A percentile compares a stretch with the other conserved stretches of the same genome.
Evolutionary conservation across 2,329 filamentous ascomycete species (phyloP).

Genomic region (Zasmidium cellare): DNA sequence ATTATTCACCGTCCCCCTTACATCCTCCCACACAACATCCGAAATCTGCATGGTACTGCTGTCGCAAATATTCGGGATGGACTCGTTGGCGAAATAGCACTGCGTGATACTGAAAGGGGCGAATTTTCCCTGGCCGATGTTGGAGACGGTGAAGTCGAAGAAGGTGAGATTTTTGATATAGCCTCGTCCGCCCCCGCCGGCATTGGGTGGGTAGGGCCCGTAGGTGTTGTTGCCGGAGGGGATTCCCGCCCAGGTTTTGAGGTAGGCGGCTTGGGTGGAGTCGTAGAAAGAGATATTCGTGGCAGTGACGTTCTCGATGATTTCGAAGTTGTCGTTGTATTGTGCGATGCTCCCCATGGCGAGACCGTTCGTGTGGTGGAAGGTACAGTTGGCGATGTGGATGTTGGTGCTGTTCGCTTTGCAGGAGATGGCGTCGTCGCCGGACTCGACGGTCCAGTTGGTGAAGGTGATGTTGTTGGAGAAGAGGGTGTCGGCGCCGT

Average conservation of each 20-base stretch:
- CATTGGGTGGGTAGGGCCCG: slow-evolving; percentile 52
- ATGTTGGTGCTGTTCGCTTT: slow-evolving; percentile 53
- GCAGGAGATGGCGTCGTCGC: slow-evolving; percentile 55
- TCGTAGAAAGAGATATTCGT: slow-evolving; percentile 41
- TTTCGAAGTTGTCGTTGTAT: slow-evolving; percentile 40
- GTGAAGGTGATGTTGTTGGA: slow-evolving; percentile 52
- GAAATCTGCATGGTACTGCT: slow-evolving; percentile 40
- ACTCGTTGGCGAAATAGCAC: no score
- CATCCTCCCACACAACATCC: slow-evolving; percentile 29
- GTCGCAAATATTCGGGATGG: slow-evolving; percentile 12
- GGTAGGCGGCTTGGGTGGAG: slow-evolving; percentile 8
- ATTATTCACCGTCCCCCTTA: slow-evolving; percentile 4
- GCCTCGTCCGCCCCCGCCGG: slow-evolving; percentile 56
- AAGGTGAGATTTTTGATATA: slow-evolving; percentile 42
- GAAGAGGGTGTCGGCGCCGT: slow-evolving; percentile 55
- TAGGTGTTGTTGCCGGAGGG: no score
- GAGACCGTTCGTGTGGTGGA: slow-evolving; percentile 50
- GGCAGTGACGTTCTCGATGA: slow-evolving; percentile 50
- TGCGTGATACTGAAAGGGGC: neutral
- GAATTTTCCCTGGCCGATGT: neutral
- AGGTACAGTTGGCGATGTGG: slow-evolving; percentile 47
- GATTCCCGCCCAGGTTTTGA: slow-evolving; percentile 59
- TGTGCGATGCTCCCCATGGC: slow-evolving; percentile 47
- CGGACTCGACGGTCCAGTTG: slow-evolving; percentile 52
- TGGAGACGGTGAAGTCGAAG: slow-evolving; percentile 28